Conservation (phyloP, 352 stramenopile species). For the Pythium aristosporum region DNA sequence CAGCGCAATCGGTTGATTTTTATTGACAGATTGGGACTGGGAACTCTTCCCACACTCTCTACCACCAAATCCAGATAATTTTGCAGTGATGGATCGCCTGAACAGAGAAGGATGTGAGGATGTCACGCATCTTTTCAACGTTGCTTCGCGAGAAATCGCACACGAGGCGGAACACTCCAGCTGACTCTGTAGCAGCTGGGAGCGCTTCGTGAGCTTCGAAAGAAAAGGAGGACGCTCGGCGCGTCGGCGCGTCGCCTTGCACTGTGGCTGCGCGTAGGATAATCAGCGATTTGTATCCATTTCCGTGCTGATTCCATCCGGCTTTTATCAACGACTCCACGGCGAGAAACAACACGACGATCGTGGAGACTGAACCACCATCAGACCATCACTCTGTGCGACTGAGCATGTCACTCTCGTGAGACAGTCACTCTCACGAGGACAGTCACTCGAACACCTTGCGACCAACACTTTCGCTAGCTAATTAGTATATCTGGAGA, state of each 20-base stretch:
- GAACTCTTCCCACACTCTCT: not conserved
- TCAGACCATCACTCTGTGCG: not conserved
- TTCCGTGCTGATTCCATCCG: not conserved
- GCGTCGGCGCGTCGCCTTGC: not conserved
- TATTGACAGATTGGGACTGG: not conserved
- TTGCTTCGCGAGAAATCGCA: too few species aligned
- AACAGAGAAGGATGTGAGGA: too few species aligned
- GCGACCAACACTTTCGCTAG: not conserved
- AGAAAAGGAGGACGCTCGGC: not conserved
- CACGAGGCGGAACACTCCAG: too few species aligned
- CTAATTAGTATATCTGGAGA: not conserved
- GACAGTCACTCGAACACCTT: constrained; percentile 2
- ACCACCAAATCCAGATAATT: not conserved
- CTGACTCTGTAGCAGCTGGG: too few species aligned
- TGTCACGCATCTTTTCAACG: too few species aligned
- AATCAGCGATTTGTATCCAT: not conserved
- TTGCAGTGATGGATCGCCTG: too few species aligned
- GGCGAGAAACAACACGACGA: not conserved
- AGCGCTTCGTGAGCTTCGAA: not conserved
- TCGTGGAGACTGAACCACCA: not conserved
- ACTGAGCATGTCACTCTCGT: constrained; percentile 1
- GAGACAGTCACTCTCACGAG: not conserved
- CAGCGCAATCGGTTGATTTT: too few species aligned
- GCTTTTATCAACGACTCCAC: not conserved
- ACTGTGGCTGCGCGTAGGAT: not conserved